These are phyloP conservation scores for Paramecium pentaurelia DNA, from an alignment of 73 alveolate species.

Conservation along the genomic window DNA sequence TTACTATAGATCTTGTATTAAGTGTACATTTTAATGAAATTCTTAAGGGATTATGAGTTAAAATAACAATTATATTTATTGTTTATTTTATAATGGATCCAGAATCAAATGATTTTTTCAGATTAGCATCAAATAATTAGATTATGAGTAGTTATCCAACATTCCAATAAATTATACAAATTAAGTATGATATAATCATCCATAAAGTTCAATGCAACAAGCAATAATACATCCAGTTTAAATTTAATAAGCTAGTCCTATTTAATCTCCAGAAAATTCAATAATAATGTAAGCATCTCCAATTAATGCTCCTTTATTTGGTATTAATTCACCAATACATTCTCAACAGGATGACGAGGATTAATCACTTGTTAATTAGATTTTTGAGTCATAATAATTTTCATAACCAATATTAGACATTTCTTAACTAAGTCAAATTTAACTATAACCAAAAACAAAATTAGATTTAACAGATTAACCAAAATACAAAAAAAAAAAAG, in stretches of 20 bases:
- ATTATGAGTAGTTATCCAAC: neutral
- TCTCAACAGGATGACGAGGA: neutral
- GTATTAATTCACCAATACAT: neutral
- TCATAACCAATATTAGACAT: neutral
- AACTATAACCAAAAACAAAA: neutral
- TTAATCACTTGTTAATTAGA: neutral
- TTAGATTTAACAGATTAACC: neutral
- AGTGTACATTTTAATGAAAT: neutral
- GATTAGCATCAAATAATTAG: neutral
- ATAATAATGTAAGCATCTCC: neutral
- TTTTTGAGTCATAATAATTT: neutral
- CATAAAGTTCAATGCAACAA: neutral
- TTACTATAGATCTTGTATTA: neutral
- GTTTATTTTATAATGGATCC: neutral
- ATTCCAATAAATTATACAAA: neutral
- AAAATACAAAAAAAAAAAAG: neutral
- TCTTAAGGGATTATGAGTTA: neutral
- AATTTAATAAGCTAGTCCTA: neutral
- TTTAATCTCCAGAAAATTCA: neutral
- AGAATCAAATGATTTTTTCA: neutral
- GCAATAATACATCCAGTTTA: neutral
- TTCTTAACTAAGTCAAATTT: neutral
- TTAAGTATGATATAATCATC: neutral
- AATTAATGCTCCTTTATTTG: neutral
- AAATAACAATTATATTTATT: neutral